Conservation (phyloP, 2,329 filamentous ascomycete species). For the Xylariaceae sp. region DNA sequence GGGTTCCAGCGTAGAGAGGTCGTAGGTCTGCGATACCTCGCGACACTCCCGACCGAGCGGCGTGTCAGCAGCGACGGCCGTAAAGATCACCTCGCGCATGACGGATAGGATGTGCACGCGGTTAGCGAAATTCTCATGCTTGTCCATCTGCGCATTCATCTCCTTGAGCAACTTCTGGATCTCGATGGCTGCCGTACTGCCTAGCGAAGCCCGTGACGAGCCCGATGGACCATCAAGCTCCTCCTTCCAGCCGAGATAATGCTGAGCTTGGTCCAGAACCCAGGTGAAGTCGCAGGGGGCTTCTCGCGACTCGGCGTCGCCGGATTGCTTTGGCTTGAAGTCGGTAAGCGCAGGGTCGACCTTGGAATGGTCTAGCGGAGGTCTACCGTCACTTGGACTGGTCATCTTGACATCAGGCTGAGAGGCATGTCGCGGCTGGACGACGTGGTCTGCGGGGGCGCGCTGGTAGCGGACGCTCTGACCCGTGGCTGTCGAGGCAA, state of each 20-base stretch:
- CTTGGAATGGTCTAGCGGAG: background rate
- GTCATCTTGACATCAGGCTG: too few relatives aligned
- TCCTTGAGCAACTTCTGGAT: constrained; percentile 18
- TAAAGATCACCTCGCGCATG: constrained; percentile 19
- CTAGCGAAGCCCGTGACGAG: constrained; percentile 9
- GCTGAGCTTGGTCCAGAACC: constrained; percentile 15
- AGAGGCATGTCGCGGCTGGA: too few relatives aligned
- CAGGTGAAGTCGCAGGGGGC: constrained; percentile 14
- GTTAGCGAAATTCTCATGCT: constrained; percentile 14
- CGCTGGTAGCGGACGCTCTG: too few relatives aligned
- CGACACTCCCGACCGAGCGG: constrained; percentile 12
- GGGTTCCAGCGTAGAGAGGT: background rate
- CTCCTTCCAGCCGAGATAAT: constrained; percentile 18
- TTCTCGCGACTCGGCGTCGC: constrained; percentile 9
- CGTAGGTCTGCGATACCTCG: constrained; percentile 12
- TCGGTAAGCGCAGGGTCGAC: background rate
- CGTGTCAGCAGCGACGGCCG: constrained; percentile 15
- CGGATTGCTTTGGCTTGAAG: constrained; percentile 2
- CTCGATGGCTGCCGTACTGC: constrained; percentile 11
- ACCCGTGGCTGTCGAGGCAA: too few relatives aligned
- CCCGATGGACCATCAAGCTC: constrained; percentile 13
- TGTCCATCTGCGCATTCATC: constrained; percentile 11
- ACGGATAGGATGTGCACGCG: constrained; percentile 21
- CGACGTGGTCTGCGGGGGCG: too few relatives aligned
- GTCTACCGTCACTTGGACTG: too few relatives aligned